A percentile compares a stretch with the other conserved stretches of the same genome.
Conservation (phyloP, 805 yeast species). For the Pichia gijzeniarum region DNA sequence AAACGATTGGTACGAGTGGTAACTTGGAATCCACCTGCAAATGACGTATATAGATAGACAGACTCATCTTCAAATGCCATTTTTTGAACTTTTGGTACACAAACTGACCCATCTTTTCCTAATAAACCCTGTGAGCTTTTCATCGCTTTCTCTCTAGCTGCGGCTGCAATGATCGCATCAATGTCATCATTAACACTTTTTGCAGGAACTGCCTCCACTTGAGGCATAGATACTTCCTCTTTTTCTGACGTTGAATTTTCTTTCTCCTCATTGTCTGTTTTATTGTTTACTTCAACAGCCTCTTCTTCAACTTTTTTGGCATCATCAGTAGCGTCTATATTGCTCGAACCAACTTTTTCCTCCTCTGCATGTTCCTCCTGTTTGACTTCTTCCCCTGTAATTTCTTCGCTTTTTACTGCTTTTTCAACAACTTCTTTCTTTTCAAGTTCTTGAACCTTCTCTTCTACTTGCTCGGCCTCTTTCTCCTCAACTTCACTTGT, state of each 20-base stretch:
- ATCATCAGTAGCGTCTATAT: neutral
- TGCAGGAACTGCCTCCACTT: conserved; percentile 4
- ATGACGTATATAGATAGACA: conserved; percentile 73
- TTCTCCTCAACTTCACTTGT: conserved; percentile 2
- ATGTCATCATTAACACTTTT: conserved; percentile 18
- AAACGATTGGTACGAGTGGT: conserved; percentile 71
- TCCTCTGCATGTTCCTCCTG: conserved; percentile 1
- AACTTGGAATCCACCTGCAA: conserved; percentile 83
- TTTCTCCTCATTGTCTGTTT: neutral
- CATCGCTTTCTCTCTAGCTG: conserved; percentile 19
- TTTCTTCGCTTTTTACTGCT: no score
- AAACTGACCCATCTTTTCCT: conserved; percentile 21
- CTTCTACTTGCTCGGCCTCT: conserved; percentile 2
- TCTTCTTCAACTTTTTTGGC: neutral
- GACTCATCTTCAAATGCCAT: conserved; percentile 46
- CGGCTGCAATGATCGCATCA: conserved; percentile 25
- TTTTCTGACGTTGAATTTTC: neutral
- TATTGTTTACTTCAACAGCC: no score
- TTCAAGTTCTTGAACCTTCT: no score
- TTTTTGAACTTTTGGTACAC: conserved; percentile 29
- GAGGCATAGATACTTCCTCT: neutral
- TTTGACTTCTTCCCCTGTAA: conserved; percentile 4
- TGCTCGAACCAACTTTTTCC: neutral
- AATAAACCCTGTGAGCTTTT: conserved; percentile 2
- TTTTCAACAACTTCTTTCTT: no score